Conservation (phyloP, 305 asterid species). For the Coffea humblotiana region DNA sequence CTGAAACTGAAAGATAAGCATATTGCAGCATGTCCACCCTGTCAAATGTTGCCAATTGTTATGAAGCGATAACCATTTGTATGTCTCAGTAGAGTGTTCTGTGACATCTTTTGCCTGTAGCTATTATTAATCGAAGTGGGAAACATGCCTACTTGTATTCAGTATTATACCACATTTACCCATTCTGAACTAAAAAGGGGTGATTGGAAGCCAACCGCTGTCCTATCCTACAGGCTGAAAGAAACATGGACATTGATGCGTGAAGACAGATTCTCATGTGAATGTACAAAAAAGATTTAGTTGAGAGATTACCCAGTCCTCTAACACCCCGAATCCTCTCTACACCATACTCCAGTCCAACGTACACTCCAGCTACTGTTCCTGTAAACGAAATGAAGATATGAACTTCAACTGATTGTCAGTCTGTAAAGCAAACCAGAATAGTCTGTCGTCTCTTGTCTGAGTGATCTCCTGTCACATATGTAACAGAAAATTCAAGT, state of each 20-base stretch:
- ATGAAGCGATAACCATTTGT: too few relatives aligned
- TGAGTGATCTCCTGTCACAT: not conserved
- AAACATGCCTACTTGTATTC: not conserved
- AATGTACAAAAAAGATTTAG: too few relatives aligned
- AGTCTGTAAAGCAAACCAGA: not conserved
- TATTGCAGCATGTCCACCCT: not conserved
- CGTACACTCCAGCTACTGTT: constrained; percentile 72
- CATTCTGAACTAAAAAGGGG: not conserved
- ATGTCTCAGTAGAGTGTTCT: not conserved
- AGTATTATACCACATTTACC: not conserved
- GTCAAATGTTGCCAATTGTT: not conserved
- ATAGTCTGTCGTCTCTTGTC: too few relatives aligned
- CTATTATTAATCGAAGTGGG: not conserved
- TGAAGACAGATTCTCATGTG: not conserved
- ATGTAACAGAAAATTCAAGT: not conserved
- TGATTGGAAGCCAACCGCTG: not conserved
- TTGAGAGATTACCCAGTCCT: constrained; percentile 67
- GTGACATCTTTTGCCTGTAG: not conserved
- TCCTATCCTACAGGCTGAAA: not conserved
- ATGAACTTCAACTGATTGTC: not conserved
- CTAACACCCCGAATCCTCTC: constrained; percentile 66
- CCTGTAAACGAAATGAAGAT: constrained; percentile 39
- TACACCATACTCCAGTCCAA: constrained; percentile 64
- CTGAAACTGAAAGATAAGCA: too few relatives aligned
- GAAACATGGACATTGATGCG: not conserved